Conservation (phyloP, 805 yeast genomes). For the Wickerhamiella kazuoi region DNA sequence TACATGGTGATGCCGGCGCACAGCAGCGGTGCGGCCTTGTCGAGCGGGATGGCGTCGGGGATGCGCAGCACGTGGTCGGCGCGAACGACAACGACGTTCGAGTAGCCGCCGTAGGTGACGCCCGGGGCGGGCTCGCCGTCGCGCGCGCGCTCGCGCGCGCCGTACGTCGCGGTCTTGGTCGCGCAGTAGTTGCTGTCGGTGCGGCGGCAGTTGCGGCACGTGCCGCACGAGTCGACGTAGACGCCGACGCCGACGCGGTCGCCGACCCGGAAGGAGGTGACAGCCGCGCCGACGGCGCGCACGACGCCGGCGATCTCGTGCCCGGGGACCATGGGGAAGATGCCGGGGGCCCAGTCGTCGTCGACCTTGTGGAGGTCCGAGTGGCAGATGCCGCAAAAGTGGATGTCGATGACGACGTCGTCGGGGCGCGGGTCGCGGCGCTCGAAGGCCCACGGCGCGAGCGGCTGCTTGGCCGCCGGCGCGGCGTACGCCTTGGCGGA, state of each 20-base stretch:
- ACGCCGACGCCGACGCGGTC: constrained; percentile 51
- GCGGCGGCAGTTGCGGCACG: neutral
- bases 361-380: constrained; percentile 89
- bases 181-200: neutral
- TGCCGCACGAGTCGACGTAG: constrained; percentile 2
- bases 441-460: constrained; percentile 1
- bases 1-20: constrained; percentile 63
- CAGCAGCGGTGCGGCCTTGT: constrained; percentile 50
- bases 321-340: constrained; percentile 68
- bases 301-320: constrained; percentile 85
- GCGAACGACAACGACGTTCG: constrained; percentile 24
- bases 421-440: constrained; percentile 54
- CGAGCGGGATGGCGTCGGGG: constrained; percentile 36
- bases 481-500: constrained; percentile 2
- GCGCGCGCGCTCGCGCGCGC: neutral
- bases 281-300: constrained; percentile 56
- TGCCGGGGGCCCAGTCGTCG: constrained; percentile 79
- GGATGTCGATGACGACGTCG: constrained; percentile 64
- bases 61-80: constrained; percentile 47
- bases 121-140: neutral
- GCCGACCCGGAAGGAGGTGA: constrained; percentile 55
- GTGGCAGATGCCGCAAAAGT: constrained; percentile 86
- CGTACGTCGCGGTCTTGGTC: neutral
- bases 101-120: constrained; percentile 32
- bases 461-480: neutral